Conservation (phyloP, 1,284 basidiomycete genomes). For the Trametes polyzona region DNA sequence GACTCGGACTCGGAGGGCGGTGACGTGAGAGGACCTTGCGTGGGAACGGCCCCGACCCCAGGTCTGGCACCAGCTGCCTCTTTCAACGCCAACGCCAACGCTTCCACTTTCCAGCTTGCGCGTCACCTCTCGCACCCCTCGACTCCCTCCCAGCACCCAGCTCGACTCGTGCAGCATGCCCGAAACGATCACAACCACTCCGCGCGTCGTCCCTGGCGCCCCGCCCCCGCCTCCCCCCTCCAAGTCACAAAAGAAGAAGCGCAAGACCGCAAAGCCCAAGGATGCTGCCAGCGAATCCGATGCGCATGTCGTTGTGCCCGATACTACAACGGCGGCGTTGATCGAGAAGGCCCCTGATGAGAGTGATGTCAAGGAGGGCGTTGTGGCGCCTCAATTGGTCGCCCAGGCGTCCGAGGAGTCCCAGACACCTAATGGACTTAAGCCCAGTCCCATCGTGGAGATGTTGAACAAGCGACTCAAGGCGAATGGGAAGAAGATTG, state of each 20-base stretch:
- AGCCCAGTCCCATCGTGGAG: constrained; percentile 73
- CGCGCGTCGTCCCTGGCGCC: constrained; percentile 74
- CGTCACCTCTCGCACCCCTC: constrained; percentile 2
- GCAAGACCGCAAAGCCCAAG: constrained; percentile 47
- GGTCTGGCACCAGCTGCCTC: neutral
- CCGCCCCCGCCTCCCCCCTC: constrained; percentile 59
- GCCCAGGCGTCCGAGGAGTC: constrained; percentile 44
- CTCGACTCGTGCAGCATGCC: constrained; percentile 42
- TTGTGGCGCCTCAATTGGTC: constrained; percentile 50
- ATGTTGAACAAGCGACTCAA: constrained; percentile 79
- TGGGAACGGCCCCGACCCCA: constrained; percentile 26
- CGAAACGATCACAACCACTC: constrained; percentile 42
- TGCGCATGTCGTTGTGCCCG: constrained; percentile 41
- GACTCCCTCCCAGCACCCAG: neutral
- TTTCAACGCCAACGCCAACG: constrained; percentile 17
- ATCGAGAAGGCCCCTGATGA: constrained; percentile 55
- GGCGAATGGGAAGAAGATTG: constrained; percentile 81
- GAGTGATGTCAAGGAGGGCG: constrained; percentile 52
- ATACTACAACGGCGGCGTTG: constrained; percentile 50
- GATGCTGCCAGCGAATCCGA: constrained; percentile 26
- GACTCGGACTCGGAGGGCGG: constrained; percentile 6
- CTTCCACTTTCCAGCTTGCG: constrained; percentile 1
- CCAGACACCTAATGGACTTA: constrained; percentile 46
- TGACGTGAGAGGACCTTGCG: constrained; percentile 15
- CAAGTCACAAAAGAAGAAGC: constrained; percentile 73